phyloP scores from a whole-genome alignment of 352 stramenopile species.

The Globisporangium carolinianum region DNA sequence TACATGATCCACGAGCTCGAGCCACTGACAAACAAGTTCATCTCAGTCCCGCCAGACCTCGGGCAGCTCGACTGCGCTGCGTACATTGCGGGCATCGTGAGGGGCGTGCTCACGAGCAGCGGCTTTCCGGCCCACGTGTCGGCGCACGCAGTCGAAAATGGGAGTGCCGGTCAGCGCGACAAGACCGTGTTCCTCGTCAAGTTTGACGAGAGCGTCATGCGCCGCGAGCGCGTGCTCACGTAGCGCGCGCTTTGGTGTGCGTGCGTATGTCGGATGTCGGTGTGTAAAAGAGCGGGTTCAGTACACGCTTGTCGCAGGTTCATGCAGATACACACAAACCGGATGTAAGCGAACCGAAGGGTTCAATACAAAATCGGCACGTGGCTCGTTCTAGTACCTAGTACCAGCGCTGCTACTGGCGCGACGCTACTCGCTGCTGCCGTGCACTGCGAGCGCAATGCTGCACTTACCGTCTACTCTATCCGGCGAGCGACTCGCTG shows the following conservation, averaged over 20 bases:
- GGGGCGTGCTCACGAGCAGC: conserved; percentile 80
- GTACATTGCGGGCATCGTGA: conserved; percentile 94
- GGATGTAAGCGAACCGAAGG: too few species aligned
- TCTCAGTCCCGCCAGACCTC: conserved; percentile 93
- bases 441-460: too few species aligned
- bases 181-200: conserved; percentile 88
- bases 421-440: too few species aligned
- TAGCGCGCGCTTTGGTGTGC: conserved; percentile 10
- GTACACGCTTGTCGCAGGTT: too few species aligned
- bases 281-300: too few species aligned
- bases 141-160: conserved; percentile 66
- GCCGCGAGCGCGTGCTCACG: conserved; percentile 58
- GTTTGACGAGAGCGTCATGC: conserved; percentile 80
- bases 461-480: too few species aligned
- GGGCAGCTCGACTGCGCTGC: conserved; percentile 95
- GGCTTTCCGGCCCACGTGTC: conserved; percentile 78
- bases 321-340: too few species aligned
- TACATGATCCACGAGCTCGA: conserved; percentile 97
- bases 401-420: too few species aligned
- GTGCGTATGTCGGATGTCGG: too few species aligned
- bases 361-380: too few species aligned
- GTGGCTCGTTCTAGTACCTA: too few species aligned
- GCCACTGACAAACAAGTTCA: conserved; percentile 94
- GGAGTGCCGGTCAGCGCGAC: conserved; percentile 37
- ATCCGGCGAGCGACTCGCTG: conserved; percentile 16